phyloP scores from a whole-genome alignment of 2,329 filamentous ascomycete species.

The Pseudocercospora ulei region DNA sequence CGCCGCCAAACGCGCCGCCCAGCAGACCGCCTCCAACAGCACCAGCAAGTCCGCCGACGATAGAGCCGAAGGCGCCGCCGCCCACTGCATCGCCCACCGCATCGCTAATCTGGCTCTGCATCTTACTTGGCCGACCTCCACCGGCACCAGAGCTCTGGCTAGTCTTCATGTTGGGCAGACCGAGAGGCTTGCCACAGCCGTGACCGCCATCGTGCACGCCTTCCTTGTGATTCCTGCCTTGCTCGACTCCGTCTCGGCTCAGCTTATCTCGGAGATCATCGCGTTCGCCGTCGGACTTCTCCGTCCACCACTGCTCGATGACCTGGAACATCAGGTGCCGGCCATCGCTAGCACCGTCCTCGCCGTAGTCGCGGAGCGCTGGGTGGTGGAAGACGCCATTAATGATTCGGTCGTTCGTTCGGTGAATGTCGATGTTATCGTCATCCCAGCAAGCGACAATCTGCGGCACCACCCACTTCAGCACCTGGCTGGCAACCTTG shows the following conservation, averaged over 20 bases:
- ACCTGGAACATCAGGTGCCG: constrained; percentile 68
- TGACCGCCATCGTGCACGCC: constrained; percentile 76
- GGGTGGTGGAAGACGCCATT: constrained; percentile 80
- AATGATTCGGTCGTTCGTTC: constrained; percentile 66
- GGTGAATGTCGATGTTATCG: constrained; percentile 57
- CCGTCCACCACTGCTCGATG: constrained; percentile 72
- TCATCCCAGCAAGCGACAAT: constrained; percentile 83
- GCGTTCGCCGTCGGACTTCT: constrained; percentile 53
- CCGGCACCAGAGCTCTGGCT: constrained; percentile 39
- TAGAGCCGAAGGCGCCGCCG: constrained; percentile 56
- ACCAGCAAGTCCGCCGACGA: constrained; percentile 59
- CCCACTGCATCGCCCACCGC: constrained; percentile 52
- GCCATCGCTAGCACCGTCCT: constrained; percentile 62
- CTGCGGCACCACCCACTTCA: constrained; percentile 78
- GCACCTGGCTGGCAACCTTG: constrained; percentile 64
- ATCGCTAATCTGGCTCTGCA: constrained; percentile 38
- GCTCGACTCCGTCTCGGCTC: constrained; percentile 64
- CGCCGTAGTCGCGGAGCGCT: constrained; percentile 59
- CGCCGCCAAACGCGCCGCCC: constrained; percentile 47
- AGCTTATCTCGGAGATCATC: constrained; percentile 64
- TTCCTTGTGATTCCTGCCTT: constrained; percentile 75
- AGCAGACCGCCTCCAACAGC: constrained; percentile 53
- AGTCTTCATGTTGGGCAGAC: constrained; percentile 57
- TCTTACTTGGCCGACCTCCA: constrained; percentile 28
- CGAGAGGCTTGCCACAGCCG: constrained; percentile 69